Evolutionary conservation across 148 eudicot genomes (phyloP).

Genomic region (Chenopodium quinoa): DNA sequence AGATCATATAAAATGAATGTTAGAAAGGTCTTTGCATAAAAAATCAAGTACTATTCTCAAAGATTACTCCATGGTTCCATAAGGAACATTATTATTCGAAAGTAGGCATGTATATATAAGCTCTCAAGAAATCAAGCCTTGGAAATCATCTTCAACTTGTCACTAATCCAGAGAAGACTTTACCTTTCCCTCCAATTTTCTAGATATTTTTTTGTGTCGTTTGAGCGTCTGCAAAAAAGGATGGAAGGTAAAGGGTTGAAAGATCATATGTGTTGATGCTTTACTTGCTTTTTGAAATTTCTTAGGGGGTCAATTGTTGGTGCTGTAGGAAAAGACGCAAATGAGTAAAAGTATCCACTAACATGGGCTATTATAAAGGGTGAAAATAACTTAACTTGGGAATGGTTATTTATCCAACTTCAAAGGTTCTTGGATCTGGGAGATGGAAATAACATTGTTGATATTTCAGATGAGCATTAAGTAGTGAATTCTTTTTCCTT

Average conservation of each 20-base stretch:
- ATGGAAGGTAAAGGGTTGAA: neutral
- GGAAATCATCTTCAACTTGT: neutral
- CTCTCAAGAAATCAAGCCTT: neutral
- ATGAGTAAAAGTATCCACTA: slow-evolving; percentile 9
- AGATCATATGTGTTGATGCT: slow-evolving; percentile 5
- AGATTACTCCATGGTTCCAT: neutral
- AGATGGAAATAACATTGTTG: neutral
- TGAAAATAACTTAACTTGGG: neutral
- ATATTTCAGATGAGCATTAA: neutral
- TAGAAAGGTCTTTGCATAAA: neutral
- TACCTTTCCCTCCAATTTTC: neutral
- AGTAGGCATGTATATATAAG: neutral
- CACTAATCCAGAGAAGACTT: neutral
- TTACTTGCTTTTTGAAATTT: slow-evolving; percentile 11
- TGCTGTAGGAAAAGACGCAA: neutral
- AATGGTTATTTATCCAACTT: neutral
- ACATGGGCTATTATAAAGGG: slow-evolving; percentile 8
- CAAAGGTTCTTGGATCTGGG: neutral
- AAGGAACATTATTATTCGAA: neutral
- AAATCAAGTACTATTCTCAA: neutral
- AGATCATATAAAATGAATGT: no score
- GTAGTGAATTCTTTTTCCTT: neutral
- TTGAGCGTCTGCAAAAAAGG: neutral
- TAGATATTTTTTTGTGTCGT: neutral
- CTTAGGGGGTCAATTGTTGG: neutral